A percentile compares a stretch with the other conserved stretches of the same genome.
Conservation (phyloP, 2,329 filamentous ascomycete species). For the Claviceps pusilla region DNA sequence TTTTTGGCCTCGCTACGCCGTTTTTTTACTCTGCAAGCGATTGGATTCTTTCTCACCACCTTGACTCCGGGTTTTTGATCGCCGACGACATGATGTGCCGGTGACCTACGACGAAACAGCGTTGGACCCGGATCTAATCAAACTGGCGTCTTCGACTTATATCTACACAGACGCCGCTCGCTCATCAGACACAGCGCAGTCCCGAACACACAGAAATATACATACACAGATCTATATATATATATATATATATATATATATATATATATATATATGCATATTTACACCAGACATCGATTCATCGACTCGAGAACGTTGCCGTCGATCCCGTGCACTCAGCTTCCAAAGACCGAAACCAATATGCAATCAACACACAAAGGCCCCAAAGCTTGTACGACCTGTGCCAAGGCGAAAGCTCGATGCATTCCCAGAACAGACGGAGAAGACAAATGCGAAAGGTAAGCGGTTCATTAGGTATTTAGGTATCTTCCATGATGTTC, state of each 20-base stretch:
- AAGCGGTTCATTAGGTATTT: not conserved
- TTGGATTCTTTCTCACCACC: not conserved
- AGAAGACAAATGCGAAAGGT: slow-evolving; percentile 33
- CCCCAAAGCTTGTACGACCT: slow-evolving; percentile 34
- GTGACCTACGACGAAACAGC: not conserved
- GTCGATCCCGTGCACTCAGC: not conserved
- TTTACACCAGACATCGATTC: not conserved
- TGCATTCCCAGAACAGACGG: slow-evolving; percentile 29
- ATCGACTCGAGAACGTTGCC: not conserved
- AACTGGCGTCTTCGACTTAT: not conserved
- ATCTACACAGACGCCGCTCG: not conserved
- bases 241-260: too few species aligned
- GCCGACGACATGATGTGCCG: not conserved
- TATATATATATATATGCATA: not conserved
- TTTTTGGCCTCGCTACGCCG: not conserved
- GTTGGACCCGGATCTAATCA: not conserved
- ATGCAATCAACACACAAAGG: slow-evolving; percentile 23
- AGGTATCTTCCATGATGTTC: not conserved
- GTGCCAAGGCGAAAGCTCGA: slow-evolving; percentile 36
- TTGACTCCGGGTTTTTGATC: not conserved
- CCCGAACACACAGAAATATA: not conserved
- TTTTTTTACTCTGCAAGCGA: too few species aligned
- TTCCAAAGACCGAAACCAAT: not conserved
- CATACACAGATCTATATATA: too few species aligned
- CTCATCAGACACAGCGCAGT: not conserved